Conservation (phyloP, 1,284 basidiomycete genomes). For the Psilocybe mexicana region DNA sequence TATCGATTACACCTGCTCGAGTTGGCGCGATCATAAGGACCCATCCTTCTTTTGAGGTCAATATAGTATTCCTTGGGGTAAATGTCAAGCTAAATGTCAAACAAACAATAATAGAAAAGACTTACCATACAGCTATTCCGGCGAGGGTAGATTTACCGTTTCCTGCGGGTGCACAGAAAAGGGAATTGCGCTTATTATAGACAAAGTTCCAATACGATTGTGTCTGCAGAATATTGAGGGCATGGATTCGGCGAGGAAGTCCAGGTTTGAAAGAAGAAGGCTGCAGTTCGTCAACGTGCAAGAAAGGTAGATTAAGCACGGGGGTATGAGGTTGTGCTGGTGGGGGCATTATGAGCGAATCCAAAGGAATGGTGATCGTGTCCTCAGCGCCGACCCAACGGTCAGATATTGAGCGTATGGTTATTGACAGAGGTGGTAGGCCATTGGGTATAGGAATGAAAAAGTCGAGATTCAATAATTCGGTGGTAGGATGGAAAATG, state of each 20-base stretch:
- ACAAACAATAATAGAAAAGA: conserved; percentile 1
- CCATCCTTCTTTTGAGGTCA: conserved; percentile 44
- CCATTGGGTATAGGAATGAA: conserved; percentile 71
- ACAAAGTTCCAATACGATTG: conserved; percentile 87
- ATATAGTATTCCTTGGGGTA: conserved; percentile 48
- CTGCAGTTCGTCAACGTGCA: conserved; percentile 59
- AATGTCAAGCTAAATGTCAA: background rate
- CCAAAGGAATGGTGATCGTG: conserved; percentile 64
- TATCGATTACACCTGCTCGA: conserved; percentile 47
- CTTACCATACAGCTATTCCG: conserved; percentile 72
- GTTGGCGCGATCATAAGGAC: conserved; percentile 59
- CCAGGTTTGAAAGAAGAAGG: conserved; percentile 44
- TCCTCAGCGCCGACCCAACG: conserved; percentile 94
- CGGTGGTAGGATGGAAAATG: conserved; percentile 68
- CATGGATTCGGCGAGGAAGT: conserved; percentile 47
- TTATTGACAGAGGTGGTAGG: conserved; percentile 59
- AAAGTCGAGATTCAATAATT: conserved; percentile 71
- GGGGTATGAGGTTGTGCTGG: conserved; percentile 65
- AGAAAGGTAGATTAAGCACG: conserved; percentile 81
- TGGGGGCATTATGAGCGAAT: conserved; percentile 76
- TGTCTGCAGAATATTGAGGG: conserved; percentile 88
- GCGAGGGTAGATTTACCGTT: conserved; percentile 83
- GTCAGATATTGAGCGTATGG: conserved; percentile 85
- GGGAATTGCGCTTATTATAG: conserved; percentile 68
- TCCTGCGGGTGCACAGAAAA: conserved; percentile 83